Percentiles rank a stretch among this genome's conserved stretches.
Conservation (phyloP, 768 basidiomycete species). For the Lactarius tabidus region DNA sequence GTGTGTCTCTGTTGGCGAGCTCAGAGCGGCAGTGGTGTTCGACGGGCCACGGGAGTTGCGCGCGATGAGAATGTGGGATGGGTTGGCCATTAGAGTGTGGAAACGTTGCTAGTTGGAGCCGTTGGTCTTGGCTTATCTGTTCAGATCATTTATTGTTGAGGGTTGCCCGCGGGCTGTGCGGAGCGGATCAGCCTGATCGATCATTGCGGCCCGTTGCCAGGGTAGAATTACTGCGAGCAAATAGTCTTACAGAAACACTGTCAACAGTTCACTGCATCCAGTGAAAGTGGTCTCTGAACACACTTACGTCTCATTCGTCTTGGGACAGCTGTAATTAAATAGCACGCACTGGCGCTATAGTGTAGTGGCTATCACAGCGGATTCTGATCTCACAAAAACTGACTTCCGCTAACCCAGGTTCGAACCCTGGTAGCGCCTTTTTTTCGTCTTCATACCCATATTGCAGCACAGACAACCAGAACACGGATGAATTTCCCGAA, state of each 20-base stretch:
- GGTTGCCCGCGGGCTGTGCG: neutral
- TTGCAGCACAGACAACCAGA: too few species aligned
- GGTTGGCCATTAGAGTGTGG: conserved; percentile 42
- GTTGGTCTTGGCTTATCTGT: neutral
- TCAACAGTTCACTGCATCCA: neutral
- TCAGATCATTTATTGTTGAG: neutral
- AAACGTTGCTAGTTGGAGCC: neutral
- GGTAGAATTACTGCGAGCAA: neutral
- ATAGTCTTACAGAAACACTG: neutral
- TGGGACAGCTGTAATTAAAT: neutral
- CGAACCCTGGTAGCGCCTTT: conserved; percentile 44
- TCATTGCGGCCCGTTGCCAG: conserved; percentile 3
- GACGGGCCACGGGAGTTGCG: conserved; percentile 74
- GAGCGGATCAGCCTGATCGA: neutral
- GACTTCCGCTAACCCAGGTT: conserved; percentile 43
- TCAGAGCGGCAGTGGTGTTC: conserved; percentile 75
- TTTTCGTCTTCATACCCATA: neutral
- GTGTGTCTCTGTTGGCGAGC: conserved; percentile 84
- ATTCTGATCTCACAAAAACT: conserved; percentile 32
- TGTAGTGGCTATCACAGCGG: conserved; percentile 43
- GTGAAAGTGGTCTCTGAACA: too few species aligned
- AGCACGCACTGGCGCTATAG: conserved; percentile 32
- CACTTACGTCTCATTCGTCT: neutral
- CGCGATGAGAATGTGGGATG: conserved; percentile 85
- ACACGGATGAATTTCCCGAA: too few species aligned